Percentiles rank a stretch among this genome's conserved stretches.
These are phyloP conservation scores for Gyrodon lividus DNA, from an alignment of 768 basidiomycete genomes.

Conservation along the genomic window DNA sequence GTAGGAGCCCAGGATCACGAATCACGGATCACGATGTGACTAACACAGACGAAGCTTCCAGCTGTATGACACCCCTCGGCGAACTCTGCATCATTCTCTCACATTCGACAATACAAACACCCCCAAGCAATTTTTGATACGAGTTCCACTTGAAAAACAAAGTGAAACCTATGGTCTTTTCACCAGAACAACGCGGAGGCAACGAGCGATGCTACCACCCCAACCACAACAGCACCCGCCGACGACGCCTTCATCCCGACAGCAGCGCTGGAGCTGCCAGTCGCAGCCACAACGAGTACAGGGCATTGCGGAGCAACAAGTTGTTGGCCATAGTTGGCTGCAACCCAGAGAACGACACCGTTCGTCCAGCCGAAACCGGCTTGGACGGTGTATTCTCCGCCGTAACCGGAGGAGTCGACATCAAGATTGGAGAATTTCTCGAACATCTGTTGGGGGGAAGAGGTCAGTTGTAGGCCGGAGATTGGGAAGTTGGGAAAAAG, in stretches of 20 bases:
- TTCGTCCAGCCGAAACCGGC: slow-evolving; percentile 91
- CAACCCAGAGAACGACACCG: slow-evolving; percentile 74
- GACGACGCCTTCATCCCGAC: not conserved
- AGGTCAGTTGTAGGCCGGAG: not conserved
- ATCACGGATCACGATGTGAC: too few species aligned
- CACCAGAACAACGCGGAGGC: slow-evolving; percentile 3
- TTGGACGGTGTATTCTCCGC: slow-evolving; percentile 89
- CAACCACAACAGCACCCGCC: not conserved
- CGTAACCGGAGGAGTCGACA: slow-evolving; percentile 73
- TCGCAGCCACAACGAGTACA: slow-evolving; percentile 23
- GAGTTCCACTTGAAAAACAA: too few species aligned
- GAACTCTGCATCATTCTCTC: too few species aligned
- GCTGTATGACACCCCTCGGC: too few species aligned
- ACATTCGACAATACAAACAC: too few species aligned
- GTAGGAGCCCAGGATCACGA: too few species aligned
- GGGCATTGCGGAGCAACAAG: slow-evolving; percentile 70
- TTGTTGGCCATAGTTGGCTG: slow-evolving; percentile 59
- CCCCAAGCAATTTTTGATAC: too few species aligned
- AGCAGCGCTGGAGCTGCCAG: slow-evolving; percentile 7
- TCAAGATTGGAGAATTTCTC: slow-evolving; percentile 84
- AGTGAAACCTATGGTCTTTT: not conserved
- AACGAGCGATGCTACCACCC: slow-evolving; percentile 1
- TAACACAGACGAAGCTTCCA: too few species aligned
- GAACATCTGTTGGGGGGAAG: slow-evolving; percentile 58
- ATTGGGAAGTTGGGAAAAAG: not conserved